Evolutionary conservation across 2,329 filamentous ascomycete genomes (phyloP).

Genomic region (Rhynchosporium agropyri): DNA sequence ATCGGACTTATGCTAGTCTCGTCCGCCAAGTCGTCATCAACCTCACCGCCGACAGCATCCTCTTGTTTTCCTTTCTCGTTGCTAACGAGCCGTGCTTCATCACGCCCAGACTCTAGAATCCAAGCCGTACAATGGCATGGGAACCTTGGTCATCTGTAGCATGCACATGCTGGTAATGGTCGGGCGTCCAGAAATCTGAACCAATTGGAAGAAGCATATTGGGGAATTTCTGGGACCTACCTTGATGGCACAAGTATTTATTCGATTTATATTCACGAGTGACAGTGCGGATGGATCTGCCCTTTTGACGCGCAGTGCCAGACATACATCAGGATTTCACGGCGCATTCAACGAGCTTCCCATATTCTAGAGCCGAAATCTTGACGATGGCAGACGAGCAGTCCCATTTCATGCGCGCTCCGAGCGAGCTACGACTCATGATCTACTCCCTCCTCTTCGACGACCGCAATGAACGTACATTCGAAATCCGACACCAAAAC

Average conservation of each 20-base stretch:
- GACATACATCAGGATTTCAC: background rate
- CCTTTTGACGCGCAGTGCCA: background rate
- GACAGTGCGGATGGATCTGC: too few relatives aligned
- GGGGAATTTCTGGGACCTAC: slow-evolving; percentile 2
- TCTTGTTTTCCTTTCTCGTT: background rate
- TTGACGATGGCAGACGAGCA: slow-evolving; percentile 23
- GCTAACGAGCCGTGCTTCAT: slow-evolving; percentile 16
- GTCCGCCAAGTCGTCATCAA: slow-evolving; percentile 22
- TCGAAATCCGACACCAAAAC: slow-evolving; percentile 47
- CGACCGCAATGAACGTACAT: slow-evolving; percentile 41
- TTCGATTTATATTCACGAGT: background rate
- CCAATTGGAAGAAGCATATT: slow-evolving; percentile 8
- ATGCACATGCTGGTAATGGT: slow-evolving; percentile 10
- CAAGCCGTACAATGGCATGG: slow-evolving; percentile 20
- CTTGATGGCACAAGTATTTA: slow-evolving; percentile 14
- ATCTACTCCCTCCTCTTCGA: slow-evolving; percentile 48
- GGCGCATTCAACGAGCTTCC: background rate
- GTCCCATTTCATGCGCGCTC: slow-evolving; percentile 34
- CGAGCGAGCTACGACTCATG: slow-evolving; percentile 37
- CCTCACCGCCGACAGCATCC: slow-evolving; percentile 19
- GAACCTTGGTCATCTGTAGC: slow-evolving; percentile 12
- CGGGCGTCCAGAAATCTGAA: background rate
- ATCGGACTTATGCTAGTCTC: slow-evolving; percentile 12
- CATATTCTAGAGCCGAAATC: background rate
- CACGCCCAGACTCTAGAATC: slow-evolving; percentile 6